Conservation (phyloP, 768 basidiomycete species). For the Termitomyces sp. region DNA sequence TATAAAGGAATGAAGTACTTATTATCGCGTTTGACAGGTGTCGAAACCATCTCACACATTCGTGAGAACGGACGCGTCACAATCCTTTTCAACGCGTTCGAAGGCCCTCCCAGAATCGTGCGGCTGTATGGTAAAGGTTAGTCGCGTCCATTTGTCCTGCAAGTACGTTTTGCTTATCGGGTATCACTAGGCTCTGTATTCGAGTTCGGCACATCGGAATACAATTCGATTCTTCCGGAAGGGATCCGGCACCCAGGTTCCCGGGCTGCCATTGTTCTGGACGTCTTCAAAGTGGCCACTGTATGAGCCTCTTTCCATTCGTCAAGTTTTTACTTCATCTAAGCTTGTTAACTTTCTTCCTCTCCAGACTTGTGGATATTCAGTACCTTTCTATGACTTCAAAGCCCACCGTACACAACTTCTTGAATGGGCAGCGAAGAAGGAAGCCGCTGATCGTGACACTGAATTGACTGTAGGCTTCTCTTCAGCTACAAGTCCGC, state of each 20-base stretch:
- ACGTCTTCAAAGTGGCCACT: conserved; percentile 52
- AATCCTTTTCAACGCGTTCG: conserved; percentile 57
- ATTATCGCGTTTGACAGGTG: conserved; percentile 19
- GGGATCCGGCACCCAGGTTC: conserved; percentile 49
- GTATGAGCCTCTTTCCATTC: conserved; percentile 21
- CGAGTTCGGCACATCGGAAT: conserved; percentile 62
- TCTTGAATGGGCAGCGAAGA: conserved; percentile 40
- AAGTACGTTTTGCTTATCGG: conserved; percentile 3
- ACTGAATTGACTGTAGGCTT: conserved; percentile 16
- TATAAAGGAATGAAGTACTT: not conserved
- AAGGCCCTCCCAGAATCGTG: conserved; percentile 52
- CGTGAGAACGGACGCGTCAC: conserved; percentile 61
- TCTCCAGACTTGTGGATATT: conserved; percentile 60
- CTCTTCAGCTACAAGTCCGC: conserved; percentile 15
- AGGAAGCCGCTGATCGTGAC: conserved; percentile 36
- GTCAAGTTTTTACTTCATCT: not conserved
- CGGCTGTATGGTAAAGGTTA: conserved; percentile 57
- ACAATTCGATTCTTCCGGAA: conserved; percentile 43
- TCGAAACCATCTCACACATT: conserved; percentile 42
- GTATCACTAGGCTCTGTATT: conserved; percentile 42
- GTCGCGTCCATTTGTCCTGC: conserved; percentile 9
- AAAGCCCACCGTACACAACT: conserved; percentile 50
- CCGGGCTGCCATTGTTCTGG: conserved; percentile 53
- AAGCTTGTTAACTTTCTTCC: not conserved
- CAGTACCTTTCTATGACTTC: conserved; percentile 58